Evolutionary conservation across 306 rosid species (phyloP), one percentile per base, ranked within the genome.

Genomic region (Bauhinia variegata): DNA sequence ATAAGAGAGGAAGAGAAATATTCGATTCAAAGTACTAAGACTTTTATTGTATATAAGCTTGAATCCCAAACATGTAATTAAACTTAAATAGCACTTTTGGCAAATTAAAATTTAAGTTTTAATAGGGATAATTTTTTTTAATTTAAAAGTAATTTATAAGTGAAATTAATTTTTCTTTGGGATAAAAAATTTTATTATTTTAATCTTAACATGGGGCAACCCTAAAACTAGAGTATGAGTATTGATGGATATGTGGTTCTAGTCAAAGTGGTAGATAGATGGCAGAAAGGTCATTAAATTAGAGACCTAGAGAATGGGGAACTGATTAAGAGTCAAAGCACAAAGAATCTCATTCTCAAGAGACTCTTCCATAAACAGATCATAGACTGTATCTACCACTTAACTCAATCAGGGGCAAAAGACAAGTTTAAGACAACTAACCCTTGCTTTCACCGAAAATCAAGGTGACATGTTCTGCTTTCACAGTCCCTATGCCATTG

Each of bases 361-460:
- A n/a, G 71, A 38, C 34, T 49, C 67, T 74, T 74, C 65, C 52
- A 78, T 68, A 11, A 53, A 78, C 78, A 61, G 67, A 71, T 9
- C 0, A 4, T 32, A 73, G 53, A 47, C 6, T 31, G 67, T 48
- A 64, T 44, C 55, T 41, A 16, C 34, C 67, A 73, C 9, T 54
- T 8, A 28, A 0, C 6, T 11, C 11, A 10, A 11, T 11, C 1
- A 52, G 65, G 58, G 64, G 67, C 42, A 74, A 79, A 73, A 67
- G 87, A 85, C 85, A 82, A 44, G 32, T 11, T 63, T 56, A 70
- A 73, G 55, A 73, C 80, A 80, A 55, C 39, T 63, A 67, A 51
- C 76, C 71, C 82, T 39, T 80, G 4, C 76, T 64, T 54, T 70
- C 28, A 49, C 86, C 89, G 93, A 74, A 79, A 84, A 82, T 87